phyloP scores from a whole-genome alignment of 2,329 filamentous ascomycete genomes.

The Sphaerulina vaccinii region DNA sequence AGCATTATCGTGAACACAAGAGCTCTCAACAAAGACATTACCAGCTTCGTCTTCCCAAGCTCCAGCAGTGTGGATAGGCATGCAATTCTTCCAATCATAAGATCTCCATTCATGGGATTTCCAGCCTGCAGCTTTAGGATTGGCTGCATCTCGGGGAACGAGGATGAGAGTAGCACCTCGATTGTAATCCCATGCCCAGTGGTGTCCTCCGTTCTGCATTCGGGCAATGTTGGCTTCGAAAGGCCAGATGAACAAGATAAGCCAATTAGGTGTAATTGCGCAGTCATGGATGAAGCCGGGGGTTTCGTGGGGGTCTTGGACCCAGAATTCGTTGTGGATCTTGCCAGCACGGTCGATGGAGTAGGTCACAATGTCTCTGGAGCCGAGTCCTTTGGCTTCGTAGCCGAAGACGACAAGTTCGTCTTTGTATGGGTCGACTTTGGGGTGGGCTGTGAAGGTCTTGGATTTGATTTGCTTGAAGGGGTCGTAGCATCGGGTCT shows the following conservation, averaged over 20 bases:
- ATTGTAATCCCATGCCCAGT: slow-evolving; percentile 40
- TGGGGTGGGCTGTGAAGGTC: slow-evolving; percentile 48
- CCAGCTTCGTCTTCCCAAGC: slow-evolving; percentile 42
- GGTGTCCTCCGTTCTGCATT: slow-evolving; percentile 41
- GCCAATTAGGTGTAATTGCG: slow-evolving; percentile 42
- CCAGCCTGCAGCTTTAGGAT: slow-evolving; percentile 18
- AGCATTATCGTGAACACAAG: slow-evolving; percentile 43
- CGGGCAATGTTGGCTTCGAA: slow-evolving; percentile 39
- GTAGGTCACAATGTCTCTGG: slow-evolving; percentile 42
- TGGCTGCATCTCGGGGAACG: slow-evolving; percentile 24
- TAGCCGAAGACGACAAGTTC: slow-evolving; percentile 46
- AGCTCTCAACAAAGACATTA: slow-evolving; percentile 42
- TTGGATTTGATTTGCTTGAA: slow-evolving; percentile 40
- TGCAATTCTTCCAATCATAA: slow-evolving; percentile 31
- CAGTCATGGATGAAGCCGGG: slow-evolving; percentile 43
- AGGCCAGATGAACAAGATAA: slow-evolving; percentile 41
- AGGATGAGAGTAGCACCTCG: slow-evolving; percentile 30
- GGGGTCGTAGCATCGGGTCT: slow-evolving; percentile 42
- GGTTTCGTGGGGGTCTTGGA: slow-evolving; percentile 39
- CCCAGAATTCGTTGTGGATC: slow-evolving; percentile 43
- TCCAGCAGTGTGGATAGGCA: slow-evolving; percentile 46
- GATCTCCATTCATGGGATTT: slow-evolving; percentile 14
- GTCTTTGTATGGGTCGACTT: slow-evolving; percentile 44
- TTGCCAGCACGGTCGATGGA: slow-evolving; percentile 40
- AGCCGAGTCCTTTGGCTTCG: slow-evolving; percentile 39